A percentile compares a stretch with the other conserved stretches of the same genome.
These are phyloP conservation scores for Phytophthora sansomeana DNA, from an alignment of 352 stramenopile species.

Conservation along the genomic window DNA sequence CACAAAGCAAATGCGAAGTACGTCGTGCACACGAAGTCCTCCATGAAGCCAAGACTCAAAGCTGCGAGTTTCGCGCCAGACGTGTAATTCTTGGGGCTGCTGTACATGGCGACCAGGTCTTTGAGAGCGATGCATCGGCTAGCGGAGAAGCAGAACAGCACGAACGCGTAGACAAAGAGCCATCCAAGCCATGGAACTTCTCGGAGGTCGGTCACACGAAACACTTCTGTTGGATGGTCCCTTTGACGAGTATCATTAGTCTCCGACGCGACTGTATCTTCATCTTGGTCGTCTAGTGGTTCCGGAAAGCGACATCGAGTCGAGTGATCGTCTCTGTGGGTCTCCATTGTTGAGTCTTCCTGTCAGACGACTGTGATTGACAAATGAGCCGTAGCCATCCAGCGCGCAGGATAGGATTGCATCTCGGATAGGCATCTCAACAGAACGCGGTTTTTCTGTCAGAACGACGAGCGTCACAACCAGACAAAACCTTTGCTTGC, in stretches of 20 bases:
- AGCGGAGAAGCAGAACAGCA: conserved; percentile 24
- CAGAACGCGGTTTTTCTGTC: conserved; percentile 1
- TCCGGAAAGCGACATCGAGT: conserved; percentile 10
- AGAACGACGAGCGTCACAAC: background rate
- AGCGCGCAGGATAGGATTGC: conserved; percentile 1
- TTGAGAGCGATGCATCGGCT: conserved; percentile 17
- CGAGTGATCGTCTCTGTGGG: background rate
- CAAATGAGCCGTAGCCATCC: background rate
- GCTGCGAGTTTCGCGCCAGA: conserved; percentile 13
- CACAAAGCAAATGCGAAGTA: conserved; percentile 33
- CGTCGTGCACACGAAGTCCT: conserved; percentile 38
- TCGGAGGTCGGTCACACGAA: background rate
- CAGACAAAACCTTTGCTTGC: conserved; percentile 3
- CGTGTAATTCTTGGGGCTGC: conserved; percentile 4
- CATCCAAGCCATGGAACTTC: conserved; percentile 20
- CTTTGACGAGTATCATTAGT: conserved; percentile 6
- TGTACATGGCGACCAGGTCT: conserved; percentile 25
- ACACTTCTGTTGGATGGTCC: background rate
- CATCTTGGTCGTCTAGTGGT: no score
- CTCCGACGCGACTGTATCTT: background rate
- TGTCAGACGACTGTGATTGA: background rate
- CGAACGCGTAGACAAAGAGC: conserved; percentile 23
- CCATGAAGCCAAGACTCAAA: conserved; percentile 25
- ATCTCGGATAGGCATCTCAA: conserved; percentile 5
- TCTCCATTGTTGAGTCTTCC: background rate